A percentile compares a stretch with the other conserved stretches of the same genome.
These are phyloP conservation scores for Aspergillus leporis DNA, from an alignment of 495 filamentous ascomycete genomes.

Conservation along the genomic window DNA sequence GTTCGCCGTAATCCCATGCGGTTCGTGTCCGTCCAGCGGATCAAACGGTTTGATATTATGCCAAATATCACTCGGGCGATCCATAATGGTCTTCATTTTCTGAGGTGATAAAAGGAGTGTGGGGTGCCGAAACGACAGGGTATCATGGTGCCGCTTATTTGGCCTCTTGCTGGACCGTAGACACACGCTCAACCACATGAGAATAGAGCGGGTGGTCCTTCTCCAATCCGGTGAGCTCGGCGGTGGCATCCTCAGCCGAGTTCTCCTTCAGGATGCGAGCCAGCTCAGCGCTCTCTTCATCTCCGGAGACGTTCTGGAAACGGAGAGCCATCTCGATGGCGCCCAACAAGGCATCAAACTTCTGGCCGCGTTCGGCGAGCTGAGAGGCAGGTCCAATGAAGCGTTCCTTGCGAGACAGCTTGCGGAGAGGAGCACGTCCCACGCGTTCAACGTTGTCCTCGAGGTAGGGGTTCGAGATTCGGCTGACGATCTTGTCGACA, in stretches of 20 bases:
- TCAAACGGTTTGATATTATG: background rate
- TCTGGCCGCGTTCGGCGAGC: conserved; percentile 74
- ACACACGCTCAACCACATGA: conserved; percentile 68
- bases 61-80: conserved; percentile 2
- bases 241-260: conserved; percentile 63
- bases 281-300: conserved; percentile 81
- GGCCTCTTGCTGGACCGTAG: conserved; percentile 67
- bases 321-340: conserved; percentile 83
- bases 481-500: conserved; percentile 85
- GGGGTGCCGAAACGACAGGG: conserved; percentile 2
- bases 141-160: conserved; percentile 33
- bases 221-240: conserved; percentile 74
- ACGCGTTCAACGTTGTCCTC: conserved; percentile 94
- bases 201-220: conserved; percentile 70
- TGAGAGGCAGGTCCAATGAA: conserved; percentile 91
- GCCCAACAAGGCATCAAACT: conserved; percentile 67
- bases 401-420: conserved; percentile 88
- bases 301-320: conserved; percentile 88
- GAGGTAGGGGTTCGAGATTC: conserved; percentile 93
- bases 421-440: conserved; percentile 89
- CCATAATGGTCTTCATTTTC: conserved; percentile 21
- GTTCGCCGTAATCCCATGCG: conserved; percentile 7
- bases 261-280: conserved; percentile 77
- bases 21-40: conserved; percentile 13
- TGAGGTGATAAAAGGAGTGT: conserved; percentile 15